Evolutionary conservation across 1,139 yeast genomes (phyloP).

Genomic region (Nakaseomyces sp.): DNA sequence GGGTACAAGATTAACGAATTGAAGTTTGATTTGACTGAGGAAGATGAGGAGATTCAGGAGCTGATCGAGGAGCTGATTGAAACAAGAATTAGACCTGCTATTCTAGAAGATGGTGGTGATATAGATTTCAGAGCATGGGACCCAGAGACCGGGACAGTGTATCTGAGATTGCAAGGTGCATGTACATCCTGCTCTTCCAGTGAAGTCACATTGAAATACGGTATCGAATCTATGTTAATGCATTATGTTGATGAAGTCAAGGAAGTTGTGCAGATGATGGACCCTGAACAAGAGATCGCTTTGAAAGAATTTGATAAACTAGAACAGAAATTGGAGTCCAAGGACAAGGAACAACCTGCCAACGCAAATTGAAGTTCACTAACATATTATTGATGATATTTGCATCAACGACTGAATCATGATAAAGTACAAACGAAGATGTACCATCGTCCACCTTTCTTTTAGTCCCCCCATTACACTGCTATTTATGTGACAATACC

Average conservation of each 20-base stretch:
- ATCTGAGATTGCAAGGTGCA: slow-evolving; percentile 62
- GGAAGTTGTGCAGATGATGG: slow-evolving; percentile 51
- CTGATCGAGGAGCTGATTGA: slow-evolving; percentile 90
- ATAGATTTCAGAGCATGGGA: slow-evolving; percentile 62
- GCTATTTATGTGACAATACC: not conserved
- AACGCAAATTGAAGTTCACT: not conserved
- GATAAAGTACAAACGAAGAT: no score
- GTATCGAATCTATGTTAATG: slow-evolving; percentile 74
- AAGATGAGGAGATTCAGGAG: slow-evolving; percentile 52
- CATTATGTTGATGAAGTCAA: slow-evolving; percentile 74
- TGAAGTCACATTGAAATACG: slow-evolving; percentile 65
- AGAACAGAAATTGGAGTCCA: slow-evolving; percentile 24
- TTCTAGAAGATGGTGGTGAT: slow-evolving; percentile 81
- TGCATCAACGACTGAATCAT: no score
- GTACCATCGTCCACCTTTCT: no score
- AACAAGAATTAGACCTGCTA: slow-evolving; percentile 92
- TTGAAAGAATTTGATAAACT: slow-evolving; percentile 30
- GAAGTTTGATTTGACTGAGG: slow-evolving; percentile 31
- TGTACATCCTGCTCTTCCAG: slow-evolving; percentile 74
- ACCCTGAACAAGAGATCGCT: slow-evolving; percentile 36
- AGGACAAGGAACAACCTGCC: not conserved
- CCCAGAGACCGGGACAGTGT: slow-evolving; percentile 57
- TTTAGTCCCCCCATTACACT: not conserved
- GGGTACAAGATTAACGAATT: slow-evolving; percentile 27
- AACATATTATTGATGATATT: no score